phyloP scores from a whole-genome alignment of 2,329 filamentous ascomycete species.

The Trichoderma polysporum region DNA sequence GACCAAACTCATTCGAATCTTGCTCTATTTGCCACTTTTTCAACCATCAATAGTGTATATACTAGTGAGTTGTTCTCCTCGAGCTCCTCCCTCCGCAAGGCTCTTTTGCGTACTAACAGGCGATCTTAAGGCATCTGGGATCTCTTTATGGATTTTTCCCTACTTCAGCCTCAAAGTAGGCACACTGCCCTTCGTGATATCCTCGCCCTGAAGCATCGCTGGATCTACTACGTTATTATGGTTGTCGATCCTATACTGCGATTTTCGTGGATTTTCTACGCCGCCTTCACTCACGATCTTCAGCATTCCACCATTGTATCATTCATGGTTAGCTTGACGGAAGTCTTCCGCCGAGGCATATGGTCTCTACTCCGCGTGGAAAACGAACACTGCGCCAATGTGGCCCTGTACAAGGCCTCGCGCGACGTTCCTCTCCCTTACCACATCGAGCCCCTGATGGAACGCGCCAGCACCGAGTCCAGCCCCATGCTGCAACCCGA shows the following conservation, averaged over 20 bases:
- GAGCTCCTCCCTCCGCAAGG: neutral
- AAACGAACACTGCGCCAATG: constrained; percentile 95
- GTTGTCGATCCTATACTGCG: constrained; percentile 78
- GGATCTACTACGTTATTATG: constrained; percentile 88
- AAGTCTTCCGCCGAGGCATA: constrained; percentile 80
- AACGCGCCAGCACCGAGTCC: constrained; percentile 41
- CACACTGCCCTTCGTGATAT: constrained; percentile 71
- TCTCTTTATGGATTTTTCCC: constrained; percentile 90
- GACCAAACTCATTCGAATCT: constrained; percentile 55
- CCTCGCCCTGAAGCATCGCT: constrained; percentile 73
- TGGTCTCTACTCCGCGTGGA: constrained; percentile 95
- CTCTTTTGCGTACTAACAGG: neutral
- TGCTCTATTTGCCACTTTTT: constrained; percentile 76
- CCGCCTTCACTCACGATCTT: constrained; percentile 73
- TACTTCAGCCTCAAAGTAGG: constrained; percentile 74
- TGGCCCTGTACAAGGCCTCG: constrained; percentile 83
- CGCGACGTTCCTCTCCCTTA: constrained; percentile 88
- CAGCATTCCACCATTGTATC: constrained; percentile 83
- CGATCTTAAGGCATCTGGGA: constrained; percentile 74
- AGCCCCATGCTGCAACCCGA: constrained; percentile 25
- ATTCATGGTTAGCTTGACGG: constrained; percentile 74
- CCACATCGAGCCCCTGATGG: constrained; percentile 52
- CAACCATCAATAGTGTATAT: constrained; percentile 80
- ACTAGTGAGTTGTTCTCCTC: constrained; percentile 57
- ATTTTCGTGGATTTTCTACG: constrained; percentile 94